Conservation (phyloP, 257 asterid genomes). For the Primulina huaijiensis region DNA sequence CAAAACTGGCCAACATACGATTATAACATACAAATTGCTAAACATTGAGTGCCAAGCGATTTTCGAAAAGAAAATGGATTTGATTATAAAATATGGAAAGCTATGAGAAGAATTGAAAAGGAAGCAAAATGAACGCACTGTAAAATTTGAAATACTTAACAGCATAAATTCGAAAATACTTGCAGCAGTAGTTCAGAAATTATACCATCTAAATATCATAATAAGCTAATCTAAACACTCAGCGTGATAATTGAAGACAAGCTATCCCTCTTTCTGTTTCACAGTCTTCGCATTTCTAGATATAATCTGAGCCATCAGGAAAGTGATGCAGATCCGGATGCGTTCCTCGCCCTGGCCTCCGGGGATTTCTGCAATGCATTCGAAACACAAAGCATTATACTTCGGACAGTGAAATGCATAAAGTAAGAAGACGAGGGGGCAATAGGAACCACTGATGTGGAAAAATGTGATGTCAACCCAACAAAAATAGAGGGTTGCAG, state of each 20-base stretch:
- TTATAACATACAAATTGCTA: too few species aligned
- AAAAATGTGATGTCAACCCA: neutral
- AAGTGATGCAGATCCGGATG: conserved; percentile 54
- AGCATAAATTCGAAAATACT: neutral
- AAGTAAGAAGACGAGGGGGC: neutral
- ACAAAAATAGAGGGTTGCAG: too few species aligned
- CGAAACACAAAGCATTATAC: neutral
- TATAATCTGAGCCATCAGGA: conserved; percentile 31
- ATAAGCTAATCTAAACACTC: neutral
- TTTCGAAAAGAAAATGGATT: too few species aligned
- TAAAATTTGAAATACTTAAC: too few species aligned
- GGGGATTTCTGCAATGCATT: conserved; percentile 38
- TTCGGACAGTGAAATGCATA: neutral
- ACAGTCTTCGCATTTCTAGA: conserved; percentile 10
- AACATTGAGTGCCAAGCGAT: too few species aligned
- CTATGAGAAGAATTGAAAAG: too few species aligned
- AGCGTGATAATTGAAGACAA: neutral
- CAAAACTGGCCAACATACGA: too few species aligned
- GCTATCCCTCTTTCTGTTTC: neutral
- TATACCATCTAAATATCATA: neutral
- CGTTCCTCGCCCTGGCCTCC: conserved; percentile 42
- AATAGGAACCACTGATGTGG: neutral
- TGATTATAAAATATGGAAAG: too few species aligned
- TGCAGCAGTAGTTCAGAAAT: neutral
- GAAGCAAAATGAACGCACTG: neutral